Conservation (phyloP, 768 basidiomycete genomes). For the Termitomyces eurrhizus region DNA sequence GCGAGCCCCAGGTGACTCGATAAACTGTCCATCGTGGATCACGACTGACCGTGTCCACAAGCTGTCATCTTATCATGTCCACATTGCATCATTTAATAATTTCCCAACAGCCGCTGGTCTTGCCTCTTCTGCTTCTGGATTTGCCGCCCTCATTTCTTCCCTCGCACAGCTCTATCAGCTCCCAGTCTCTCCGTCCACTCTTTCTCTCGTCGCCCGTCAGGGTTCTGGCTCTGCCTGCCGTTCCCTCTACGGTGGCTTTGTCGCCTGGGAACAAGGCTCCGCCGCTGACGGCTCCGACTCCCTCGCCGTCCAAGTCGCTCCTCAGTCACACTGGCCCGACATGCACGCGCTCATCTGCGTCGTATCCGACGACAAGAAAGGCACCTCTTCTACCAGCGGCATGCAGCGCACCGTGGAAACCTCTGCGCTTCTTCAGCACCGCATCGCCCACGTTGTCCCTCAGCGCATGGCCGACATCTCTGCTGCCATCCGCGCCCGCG, state of each 20-base stretch:
- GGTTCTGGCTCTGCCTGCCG: constrained; percentile 98
- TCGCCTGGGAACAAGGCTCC: constrained; percentile 86
- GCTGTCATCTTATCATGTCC: constrained; percentile 72
- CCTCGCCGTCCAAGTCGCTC: constrained; percentile 82
- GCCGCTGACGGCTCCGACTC: constrained; percentile 75
- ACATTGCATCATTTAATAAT: constrained; percentile 95
- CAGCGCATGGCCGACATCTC: constrained; percentile 78
- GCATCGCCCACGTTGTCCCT: constrained; percentile 85
- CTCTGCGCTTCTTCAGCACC: constrained; percentile 80
- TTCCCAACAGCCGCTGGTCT: constrained; percentile 99
- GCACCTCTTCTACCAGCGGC: constrained; percentile 89
- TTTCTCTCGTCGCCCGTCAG: constrained; percentile 93
- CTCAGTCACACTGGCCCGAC: constrained; percentile 87
- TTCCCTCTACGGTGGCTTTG: constrained; percentile 95
- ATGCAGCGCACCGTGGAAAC: constrained; percentile 99
- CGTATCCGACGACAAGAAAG: constrained; percentile 94
- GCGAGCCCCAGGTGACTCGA: constrained; percentile 57
- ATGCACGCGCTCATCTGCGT: constrained; percentile 98
- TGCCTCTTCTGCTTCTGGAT: constrained; percentile 95
- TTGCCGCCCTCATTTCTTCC: constrained; percentile 91
- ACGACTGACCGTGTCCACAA: constrained; percentile 22
- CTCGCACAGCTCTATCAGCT: constrained; percentile 85
- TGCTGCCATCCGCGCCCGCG: constrained; percentile 69
- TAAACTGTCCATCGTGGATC: background rate
- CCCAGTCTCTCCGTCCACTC: constrained; percentile 69